phyloP scores from a whole-genome alignment of 495 filamentous ascomycete species.

The Trypethelium eluteriae region DNA sequence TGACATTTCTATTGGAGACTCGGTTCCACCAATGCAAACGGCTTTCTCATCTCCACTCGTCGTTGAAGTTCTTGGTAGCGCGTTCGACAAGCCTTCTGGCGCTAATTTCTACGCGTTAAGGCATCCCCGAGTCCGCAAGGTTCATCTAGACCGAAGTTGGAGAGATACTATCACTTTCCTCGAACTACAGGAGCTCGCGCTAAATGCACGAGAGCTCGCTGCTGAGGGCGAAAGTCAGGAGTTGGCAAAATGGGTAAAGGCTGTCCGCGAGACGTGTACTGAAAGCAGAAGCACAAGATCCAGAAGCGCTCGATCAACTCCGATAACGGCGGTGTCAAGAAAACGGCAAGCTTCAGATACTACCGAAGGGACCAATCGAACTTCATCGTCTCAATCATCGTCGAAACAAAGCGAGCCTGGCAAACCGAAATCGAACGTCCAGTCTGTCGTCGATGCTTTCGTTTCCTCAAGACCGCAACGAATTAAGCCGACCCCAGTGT shows the following conservation, averaged over 20 bases:
- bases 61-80: conserved; percentile 55
- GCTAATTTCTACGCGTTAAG: conserved; percentile 53
- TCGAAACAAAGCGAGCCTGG: not conserved
- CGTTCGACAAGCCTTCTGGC: conserved; percentile 55
- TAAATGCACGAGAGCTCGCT: conserved; percentile 32
- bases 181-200: conserved; percentile 51
- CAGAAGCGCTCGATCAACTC: not conserved
- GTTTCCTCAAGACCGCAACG: not conserved
- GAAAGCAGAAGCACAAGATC: conserved; percentile 13
- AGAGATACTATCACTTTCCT: conserved; percentile 48
- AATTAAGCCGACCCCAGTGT: not conserved
- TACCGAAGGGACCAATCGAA: not conserved
- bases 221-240: conserved; percentile 20
- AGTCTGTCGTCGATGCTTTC: not conserved
- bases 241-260: conserved; percentile 16
- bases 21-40: conserved; percentile 29
- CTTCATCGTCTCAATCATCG: not conserved
- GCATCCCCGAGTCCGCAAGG: conserved; percentile 55
- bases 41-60: conserved; percentile 57
- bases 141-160: conserved; percentile 52
- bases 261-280: not conserved
- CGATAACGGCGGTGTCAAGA: not conserved
- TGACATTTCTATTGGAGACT: conserved; percentile 31
- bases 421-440: not conserved
- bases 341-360: not conserved